These are phyloP conservation scores for Phytomonas sp. DNA, from an alignment of 208 protist species.

Conservation along the genomic window DNA sequence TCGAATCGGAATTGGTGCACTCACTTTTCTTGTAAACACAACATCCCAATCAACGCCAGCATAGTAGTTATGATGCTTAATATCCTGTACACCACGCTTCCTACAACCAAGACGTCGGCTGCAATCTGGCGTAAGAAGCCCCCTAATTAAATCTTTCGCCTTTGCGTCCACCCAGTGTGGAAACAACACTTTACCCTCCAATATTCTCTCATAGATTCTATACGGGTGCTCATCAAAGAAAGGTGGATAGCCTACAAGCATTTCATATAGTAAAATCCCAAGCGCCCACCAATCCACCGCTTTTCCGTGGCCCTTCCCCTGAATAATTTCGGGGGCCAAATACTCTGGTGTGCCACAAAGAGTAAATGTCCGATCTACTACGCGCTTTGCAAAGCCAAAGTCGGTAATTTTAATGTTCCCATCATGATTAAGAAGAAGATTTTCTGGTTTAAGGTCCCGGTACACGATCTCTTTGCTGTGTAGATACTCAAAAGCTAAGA, in stretches of 20 bases:
- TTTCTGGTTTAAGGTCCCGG: constrained; percentile 87
- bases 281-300: constrained; percentile 89
- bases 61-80: constrained; percentile 97
- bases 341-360: constrained; percentile 84
- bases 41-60: constrained; percentile 91
- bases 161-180: constrained; percentile 74
- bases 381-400: constrained; percentile 85
- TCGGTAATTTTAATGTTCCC: constrained; percentile 88
- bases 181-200: constrained; percentile 75
- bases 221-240: constrained; percentile 90
- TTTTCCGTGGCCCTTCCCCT: constrained; percentile 76
- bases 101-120: constrained; percentile 86
- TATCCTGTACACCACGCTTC: constrained; percentile 86
- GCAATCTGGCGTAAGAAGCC: constrained; percentile 71
- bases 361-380: constrained; percentile 75
- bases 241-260: constrained; percentile 85
- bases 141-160: constrained; percentile 80
- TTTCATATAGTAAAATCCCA: constrained; percentile 86
- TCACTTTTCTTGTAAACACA: constrained; percentile 70
- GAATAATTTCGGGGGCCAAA: constrained; percentile 81
- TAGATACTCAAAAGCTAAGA: constrained; percentile 80
- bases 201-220: constrained; percentile 90
- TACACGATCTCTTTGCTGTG: constrained; percentile 80
- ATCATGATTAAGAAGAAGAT: constrained; percentile 69
- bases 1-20: constrained; percentile 78